Percentiles rank a stretch among this genome's conserved stretches.
Conservation (phyloP, 768 basidiomycete species). For the Suillus lakei region DNA sequence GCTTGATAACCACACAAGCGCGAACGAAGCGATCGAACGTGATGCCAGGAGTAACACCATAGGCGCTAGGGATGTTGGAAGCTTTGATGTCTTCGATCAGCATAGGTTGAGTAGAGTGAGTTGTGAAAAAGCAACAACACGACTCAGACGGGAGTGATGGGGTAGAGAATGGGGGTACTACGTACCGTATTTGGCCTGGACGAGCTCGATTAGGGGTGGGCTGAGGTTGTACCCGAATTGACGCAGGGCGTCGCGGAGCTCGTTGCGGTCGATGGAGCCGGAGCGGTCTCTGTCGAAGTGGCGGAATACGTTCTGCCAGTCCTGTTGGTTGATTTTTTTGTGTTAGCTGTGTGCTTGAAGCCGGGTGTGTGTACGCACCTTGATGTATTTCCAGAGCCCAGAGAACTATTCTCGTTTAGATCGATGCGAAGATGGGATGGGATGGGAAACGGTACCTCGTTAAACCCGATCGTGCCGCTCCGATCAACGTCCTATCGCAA, state of each 20-base stretch:
- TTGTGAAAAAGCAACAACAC: background rate
- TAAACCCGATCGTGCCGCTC: constrained; percentile 80
- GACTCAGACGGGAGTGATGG: background rate
- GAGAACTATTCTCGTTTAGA: constrained; percentile 51
- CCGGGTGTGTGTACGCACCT: constrained; percentile 37
- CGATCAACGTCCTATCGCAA: constrained; percentile 64
- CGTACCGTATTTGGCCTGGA: constrained; percentile 83
- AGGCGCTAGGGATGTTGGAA: constrained; percentile 38
- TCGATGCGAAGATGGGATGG: constrained; percentile 6
- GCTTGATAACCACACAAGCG: constrained; percentile 83
- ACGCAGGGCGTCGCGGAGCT: constrained; percentile 68
- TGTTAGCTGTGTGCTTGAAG: background rate
- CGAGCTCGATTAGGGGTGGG: constrained; percentile 64
- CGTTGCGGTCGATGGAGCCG: constrained; percentile 73
- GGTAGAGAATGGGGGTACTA: constrained; percentile 18
- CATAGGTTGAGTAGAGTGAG: constrained; percentile 40
- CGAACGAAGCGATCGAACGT: constrained; percentile 88
- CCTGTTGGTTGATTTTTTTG: constrained; percentile 37
- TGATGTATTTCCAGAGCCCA: constrained; percentile 84
- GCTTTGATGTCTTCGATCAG: constrained; percentile 62
- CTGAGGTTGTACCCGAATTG: constrained; percentile 84
- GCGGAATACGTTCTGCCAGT: constrained; percentile 85
- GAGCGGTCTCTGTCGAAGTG: constrained; percentile 87
- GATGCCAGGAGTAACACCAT: constrained; percentile 58
- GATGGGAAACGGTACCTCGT: constrained; percentile 53